Percentiles rank a stretch among this genome's conserved stretches.
phyloP scores from a whole-genome alignment of 108 stramenopile species.

The Skeletonema potamos region DNA sequence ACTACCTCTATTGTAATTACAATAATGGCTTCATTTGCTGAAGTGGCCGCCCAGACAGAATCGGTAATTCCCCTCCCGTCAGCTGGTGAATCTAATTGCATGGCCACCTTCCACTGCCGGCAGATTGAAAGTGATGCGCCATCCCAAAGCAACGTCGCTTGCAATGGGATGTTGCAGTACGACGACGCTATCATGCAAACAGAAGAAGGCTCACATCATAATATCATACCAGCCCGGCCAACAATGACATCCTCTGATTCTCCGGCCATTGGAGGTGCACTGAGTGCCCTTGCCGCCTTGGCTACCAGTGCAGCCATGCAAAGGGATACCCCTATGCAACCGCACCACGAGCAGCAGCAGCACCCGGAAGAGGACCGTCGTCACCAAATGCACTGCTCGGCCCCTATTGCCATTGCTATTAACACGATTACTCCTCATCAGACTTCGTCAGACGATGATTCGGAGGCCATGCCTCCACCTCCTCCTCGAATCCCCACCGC shows the following conservation, averaged over 20 bases:
- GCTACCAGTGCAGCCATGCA: not conserved
- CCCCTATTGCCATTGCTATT: not conserved
- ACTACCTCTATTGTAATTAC: not conserved
- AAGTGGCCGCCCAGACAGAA: not conserved
- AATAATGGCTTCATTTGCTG: not conserved
- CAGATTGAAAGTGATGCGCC: not conserved
- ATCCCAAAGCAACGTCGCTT: not conserved
- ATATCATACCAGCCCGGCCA: not conserved
- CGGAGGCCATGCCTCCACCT: conserved; percentile 70
- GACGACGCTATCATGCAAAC: not conserved
- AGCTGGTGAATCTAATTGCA: not conserved
- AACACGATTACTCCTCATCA: conserved; percentile 24
- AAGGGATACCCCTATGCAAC: not conserved
- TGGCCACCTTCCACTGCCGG: not conserved
- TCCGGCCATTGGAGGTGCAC: not conserved
- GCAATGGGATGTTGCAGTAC: not conserved
- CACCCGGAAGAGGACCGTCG: not conserved
- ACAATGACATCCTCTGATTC: not conserved
- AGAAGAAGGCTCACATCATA: not conserved
- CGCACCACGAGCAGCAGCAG: not conserved
- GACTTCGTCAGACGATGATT: conserved; percentile 58
- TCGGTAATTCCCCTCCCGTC: not conserved
- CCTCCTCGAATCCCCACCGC: conserved; percentile 35
- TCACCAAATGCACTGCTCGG: not conserved
- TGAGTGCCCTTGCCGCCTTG: not conserved